These are phyloP conservation scores for Lodderomyces theae DNA, from an alignment of 1,139 yeast genomes.

Conservation along the genomic window DNA sequence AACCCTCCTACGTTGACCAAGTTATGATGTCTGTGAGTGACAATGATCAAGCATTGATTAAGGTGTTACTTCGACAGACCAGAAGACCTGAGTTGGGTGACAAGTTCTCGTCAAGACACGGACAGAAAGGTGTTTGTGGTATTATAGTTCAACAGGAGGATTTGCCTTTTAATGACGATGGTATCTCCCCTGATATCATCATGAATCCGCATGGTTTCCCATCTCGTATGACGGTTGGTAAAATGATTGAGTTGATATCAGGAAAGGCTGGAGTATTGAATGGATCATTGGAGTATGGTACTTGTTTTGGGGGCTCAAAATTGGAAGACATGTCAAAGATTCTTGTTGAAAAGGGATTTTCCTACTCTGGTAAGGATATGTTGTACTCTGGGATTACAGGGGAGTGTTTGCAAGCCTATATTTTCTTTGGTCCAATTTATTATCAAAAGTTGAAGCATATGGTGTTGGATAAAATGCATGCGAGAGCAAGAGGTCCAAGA, in stretches of 20 bases:
- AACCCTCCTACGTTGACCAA: slow-evolving; percentile 91
- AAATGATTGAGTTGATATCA: slow-evolving; percentile 92
- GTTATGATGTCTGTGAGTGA: slow-evolving; percentile 97
- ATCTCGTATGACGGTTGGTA: slow-evolving; percentile 99
- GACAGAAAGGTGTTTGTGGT: slow-evolving; percentile 99
- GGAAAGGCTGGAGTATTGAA: slow-evolving; percentile 97
- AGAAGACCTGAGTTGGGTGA: slow-evolving; percentile 98
- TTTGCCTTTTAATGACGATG: slow-evolving; percentile 89
- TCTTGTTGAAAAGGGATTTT: slow-evolving; percentile 86
- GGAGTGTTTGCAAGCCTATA: slow-evolving; percentile 94
- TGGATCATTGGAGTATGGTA: slow-evolving; percentile 91
- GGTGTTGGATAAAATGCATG: slow-evolving; percentile 99
- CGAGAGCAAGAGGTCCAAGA: slow-evolving; percentile 98
- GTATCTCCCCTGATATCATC: slow-evolving; percentile 89
- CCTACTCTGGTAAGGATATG: slow-evolving; percentile 96
- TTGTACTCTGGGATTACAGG: slow-evolving; percentile 98
- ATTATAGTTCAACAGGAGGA: slow-evolving; percentile 96
- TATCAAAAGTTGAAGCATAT: slow-evolving; percentile 97
- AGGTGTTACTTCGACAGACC: slow-evolving; percentile 89
- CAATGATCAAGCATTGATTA: slow-evolving; percentile 89
- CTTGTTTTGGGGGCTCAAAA: slow-evolving; percentile 97
- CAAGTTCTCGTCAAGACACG: slow-evolving; percentile 94
- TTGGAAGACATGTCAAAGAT: slow-evolving; percentile 94
- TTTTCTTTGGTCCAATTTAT: slow-evolving; percentile 97
- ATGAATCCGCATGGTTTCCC: slow-evolving; percentile 99